These are phyloP conservation scores for Candida xiaguanensis DNA, from an alignment of 805 yeast species.

Conservation along the genomic window DNA sequence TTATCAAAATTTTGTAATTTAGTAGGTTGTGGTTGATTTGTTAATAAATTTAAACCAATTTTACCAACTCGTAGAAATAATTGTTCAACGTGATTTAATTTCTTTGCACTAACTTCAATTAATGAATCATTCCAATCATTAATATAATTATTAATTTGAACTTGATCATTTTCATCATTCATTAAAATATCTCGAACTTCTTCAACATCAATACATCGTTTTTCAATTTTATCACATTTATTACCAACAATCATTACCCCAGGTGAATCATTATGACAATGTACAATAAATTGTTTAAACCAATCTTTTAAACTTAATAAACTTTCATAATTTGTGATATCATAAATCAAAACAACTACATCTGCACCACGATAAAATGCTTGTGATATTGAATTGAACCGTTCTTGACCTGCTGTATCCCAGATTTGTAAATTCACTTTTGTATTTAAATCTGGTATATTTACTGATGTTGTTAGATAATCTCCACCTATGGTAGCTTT, in stretches of 20 bases:
- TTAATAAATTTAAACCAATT: conserved; percentile 24
- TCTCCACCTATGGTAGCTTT: conserved; percentile 61
- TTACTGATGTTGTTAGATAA: conserved; percentile 43
- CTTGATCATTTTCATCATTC: background rate
- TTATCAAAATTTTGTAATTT: conserved; percentile 27
- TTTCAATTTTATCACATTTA: conserved; percentile 38
- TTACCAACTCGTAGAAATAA: conserved; percentile 36
- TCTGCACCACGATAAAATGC: conserved; percentile 60
- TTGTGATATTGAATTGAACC: conserved; percentile 47
- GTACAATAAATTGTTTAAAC: conserved; percentile 46
- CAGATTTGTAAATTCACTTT: conserved; percentile 52
- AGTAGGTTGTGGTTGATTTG: conserved; percentile 6
- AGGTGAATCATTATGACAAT: conserved; percentile 46
- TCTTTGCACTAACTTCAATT: conserved; percentile 30
- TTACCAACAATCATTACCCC: conserved; percentile 53
- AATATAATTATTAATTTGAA: conserved; percentile 22
- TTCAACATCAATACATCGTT: conserved; percentile 32
- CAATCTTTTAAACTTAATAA: conserved; percentile 45
- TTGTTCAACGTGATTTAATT: conserved; percentile 25
- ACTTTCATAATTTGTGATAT: conserved; percentile 49
- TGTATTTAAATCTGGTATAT: conserved; percentile 9
- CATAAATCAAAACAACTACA: conserved; percentile 51
- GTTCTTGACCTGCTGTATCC: conserved; percentile 48
- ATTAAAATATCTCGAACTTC: conserved; percentile 35
- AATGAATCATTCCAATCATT: conserved; percentile 32